Conservation (phyloP, 2,329 filamentous ascomycete species). For the Hypoxylon sp. region DNA sequence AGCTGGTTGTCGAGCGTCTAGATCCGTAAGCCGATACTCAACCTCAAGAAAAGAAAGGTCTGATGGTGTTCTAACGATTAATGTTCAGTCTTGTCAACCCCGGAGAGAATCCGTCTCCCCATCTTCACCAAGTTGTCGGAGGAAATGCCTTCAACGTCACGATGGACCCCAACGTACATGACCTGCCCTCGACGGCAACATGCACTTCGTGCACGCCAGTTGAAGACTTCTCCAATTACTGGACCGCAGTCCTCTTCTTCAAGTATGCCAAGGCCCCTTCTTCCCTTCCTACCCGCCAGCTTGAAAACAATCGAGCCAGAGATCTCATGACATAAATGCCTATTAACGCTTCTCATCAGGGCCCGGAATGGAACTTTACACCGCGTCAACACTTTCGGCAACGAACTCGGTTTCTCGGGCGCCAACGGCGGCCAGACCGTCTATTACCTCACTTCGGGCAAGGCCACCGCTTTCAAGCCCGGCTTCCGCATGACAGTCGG, state of each 20-base stretch:
- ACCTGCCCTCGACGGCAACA: slow-evolving; percentile 46
- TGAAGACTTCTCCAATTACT: slow-evolving; percentile 51
- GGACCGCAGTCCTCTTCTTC: slow-evolving; percentile 48
- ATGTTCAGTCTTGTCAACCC: slow-evolving; percentile 47
- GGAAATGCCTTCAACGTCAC: slow-evolving; percentile 49
- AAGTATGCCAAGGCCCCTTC: slow-evolving; percentile 30
- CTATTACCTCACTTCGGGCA: slow-evolving; percentile 56
- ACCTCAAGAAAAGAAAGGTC: not conserved
- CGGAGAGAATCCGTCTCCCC: slow-evolving; percentile 46
- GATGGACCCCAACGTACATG: slow-evolving; percentile 46
- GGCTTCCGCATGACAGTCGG: slow-evolving; percentile 59
- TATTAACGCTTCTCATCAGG: slow-evolving; percentile 37
- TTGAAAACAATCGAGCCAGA: not conserved
- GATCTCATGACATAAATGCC: not conserved
- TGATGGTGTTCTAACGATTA: slow-evolving; percentile 20
- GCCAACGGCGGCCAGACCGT: slow-evolving; percentile 55
- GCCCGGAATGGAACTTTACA: slow-evolving; percentile 50
- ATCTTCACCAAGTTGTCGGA: slow-evolving; percentile 50
- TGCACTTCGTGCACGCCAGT: slow-evolving; percentile 49
- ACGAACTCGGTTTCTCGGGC: slow-evolving; percentile 48
- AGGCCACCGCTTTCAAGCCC: slow-evolving; percentile 56
- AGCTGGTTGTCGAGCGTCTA: slow-evolving; percentile 50
- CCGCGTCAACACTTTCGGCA: slow-evolving; percentile 50
- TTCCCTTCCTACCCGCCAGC: not conserved
- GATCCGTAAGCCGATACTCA: slow-evolving; percentile 45